These are phyloP conservation scores for Diddensiella transvaalensis DNA, from an alignment of 805 yeast genomes.

Conservation along the genomic window DNA sequence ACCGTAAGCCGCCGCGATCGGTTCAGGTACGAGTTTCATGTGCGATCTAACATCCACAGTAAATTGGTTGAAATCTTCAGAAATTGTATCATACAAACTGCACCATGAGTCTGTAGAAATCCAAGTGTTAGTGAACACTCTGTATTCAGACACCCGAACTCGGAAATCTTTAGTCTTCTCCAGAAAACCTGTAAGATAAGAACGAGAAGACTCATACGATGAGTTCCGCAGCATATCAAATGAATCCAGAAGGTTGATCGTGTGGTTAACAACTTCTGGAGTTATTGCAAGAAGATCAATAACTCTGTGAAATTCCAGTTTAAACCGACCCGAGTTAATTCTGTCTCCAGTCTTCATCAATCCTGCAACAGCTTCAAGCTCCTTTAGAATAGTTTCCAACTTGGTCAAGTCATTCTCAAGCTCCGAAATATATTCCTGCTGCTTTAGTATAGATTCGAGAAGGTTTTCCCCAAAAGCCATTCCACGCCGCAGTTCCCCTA, in stretches of 20 bases:
- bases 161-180: background rate
- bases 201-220: background rate
- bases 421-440: slow-evolving; percentile 15
- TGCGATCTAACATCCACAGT: background rate
- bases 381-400: background rate
- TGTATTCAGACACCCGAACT: background rate
- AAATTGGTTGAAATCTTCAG: background rate
- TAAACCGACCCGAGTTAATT: background rate
- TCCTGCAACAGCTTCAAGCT: background rate
- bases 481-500: slow-evolving; percentile 68
- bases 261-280: background rate
- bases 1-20: too few species aligned
- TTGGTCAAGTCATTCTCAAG: too few species aligned
- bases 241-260: background rate
- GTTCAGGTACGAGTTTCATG: background rate
- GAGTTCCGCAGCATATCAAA: background rate
- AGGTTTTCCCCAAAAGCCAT: slow-evolving; percentile 73
- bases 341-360: background rate
- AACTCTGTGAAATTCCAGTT: background rate
- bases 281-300: background rate
- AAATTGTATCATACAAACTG: background rate
- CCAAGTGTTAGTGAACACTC: background rate
- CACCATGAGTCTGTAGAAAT: background rate
- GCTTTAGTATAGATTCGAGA: slow-evolving; percentile 49
- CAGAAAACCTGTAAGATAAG: background rate